Base-by-base conservation (phyloP, 257 asterid genomes). In the Forsythia suspensa region DNA sequence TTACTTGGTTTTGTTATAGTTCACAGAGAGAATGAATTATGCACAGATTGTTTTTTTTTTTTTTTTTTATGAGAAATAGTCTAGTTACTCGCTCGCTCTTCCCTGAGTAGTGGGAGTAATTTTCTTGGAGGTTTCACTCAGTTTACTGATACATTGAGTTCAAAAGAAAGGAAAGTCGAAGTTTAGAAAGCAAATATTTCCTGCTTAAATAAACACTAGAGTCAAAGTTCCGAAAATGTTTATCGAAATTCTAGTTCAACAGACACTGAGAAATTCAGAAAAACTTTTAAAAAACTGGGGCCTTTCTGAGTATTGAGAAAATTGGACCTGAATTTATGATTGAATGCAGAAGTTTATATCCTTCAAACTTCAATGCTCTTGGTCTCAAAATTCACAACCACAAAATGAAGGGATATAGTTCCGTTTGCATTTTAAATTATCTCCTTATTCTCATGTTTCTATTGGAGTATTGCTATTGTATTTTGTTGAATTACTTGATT, bases 41-140 rank as follows among this genome's bases (percentile, higher is more conserved):
- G 34, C 2, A 1, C 34, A 15, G 15, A 0, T 10, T n/a, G n/a
- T n/a, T n/a, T 44, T 13, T 48, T 11, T 38, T 42, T 71, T 24
- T 13, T 12, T 74, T 43, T 46, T 36, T 13, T 73, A 67, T 18
- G 34, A 20, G 13, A 6, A 72, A 63, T 18, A 21, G 11, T 34
- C 44, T 36, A 7, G 57, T 57, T 18, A 51, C 57, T 61, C 75
- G 75, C 69, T 21, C 20, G 15, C 55, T 55, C 40, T 57, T 70
- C 48, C 61, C 55, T 43, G 63, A 36, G 2, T 40, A 63, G 74
- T 3, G 6, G 74, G 71, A 70, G 55, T 67, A 77, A 70, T 20
- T 36, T 20, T 82, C 73, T 42, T n/a, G 48, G 79, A 12, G 40
- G 79, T 18, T 66, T 76, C 38, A 20, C 24, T 79, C 38, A 18